These are phyloP conservation scores for Neurospora sp. DNA, from an alignment of 495 filamentous ascomycete species.

Conservation along the genomic window DNA sequence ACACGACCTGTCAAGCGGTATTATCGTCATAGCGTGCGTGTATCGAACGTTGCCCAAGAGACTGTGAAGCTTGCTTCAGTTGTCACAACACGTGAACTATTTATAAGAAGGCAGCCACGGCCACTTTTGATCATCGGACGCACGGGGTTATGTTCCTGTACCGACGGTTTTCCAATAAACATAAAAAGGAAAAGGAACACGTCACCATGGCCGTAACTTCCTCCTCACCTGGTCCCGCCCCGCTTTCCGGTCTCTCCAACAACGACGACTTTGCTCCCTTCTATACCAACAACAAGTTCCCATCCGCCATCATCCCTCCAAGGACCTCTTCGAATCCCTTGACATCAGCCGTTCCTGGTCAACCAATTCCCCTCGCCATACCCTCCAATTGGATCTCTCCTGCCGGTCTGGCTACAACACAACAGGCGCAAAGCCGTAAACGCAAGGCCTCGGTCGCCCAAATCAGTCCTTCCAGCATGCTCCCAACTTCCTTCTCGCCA, in stretches of 20 bases:
- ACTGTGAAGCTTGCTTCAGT: not conserved
- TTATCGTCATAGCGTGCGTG: not conserved
- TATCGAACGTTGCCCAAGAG: not conserved
- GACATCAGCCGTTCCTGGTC: conserved; percentile 5
- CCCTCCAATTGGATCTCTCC: conserved; percentile 5
- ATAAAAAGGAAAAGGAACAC: conserved; percentile 11
- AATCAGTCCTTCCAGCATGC: conserved; percentile 8
- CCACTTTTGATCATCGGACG: not conserved
- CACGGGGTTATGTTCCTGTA: conserved; percentile 14
- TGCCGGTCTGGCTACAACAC: conserved; percentile 9
- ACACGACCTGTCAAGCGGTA: not conserved
- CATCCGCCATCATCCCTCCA: conserved; percentile 64
- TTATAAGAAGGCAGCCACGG: not conserved
- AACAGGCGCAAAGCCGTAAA: conserved; percentile 16
- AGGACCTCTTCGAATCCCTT: conserved; percentile 54
- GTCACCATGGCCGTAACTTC: conserved; percentile 18
- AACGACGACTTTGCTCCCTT: not conserved
- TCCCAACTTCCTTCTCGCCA: conserved; percentile 14
- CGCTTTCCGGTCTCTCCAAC: not conserved
- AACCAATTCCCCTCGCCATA: conserved; percentile 12
- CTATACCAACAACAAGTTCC: conserved; percentile 31
- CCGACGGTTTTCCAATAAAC: conserved; percentile 4
- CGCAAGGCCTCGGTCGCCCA: conserved; percentile 24
- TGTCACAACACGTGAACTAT: not conserved
- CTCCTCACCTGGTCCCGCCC: conserved; percentile 1